phyloP scores from a whole-genome alignment of 2,329 filamentous ascomycete genomes.

The Stylonectria norvegica region DNA sequence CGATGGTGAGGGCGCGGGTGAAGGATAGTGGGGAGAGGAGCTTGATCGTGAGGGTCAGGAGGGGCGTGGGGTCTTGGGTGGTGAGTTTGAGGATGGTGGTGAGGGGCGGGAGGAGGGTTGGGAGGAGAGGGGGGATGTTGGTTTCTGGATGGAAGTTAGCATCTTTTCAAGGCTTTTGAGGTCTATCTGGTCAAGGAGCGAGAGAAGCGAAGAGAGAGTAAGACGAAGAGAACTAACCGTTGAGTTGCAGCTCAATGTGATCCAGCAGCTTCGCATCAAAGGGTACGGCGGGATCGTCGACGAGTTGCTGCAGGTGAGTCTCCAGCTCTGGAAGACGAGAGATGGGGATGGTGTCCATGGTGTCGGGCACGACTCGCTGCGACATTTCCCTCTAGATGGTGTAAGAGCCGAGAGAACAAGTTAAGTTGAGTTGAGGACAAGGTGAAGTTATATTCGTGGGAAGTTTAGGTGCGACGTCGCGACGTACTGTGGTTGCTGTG shows the following conservation, averaged over 20 bases:
- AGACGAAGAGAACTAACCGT: constrained; percentile 35
- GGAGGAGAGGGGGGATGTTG: constrained; percentile 51
- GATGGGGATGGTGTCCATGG: constrained; percentile 36
- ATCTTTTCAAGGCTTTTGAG: too few species aligned
- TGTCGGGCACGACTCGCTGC: constrained; percentile 34
- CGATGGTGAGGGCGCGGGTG: constrained; percentile 48
- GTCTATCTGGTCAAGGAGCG: too few species aligned
- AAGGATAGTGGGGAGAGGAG: constrained; percentile 54
- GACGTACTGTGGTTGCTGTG: too few species aligned
- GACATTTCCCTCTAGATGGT: too few species aligned
- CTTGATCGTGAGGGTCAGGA: constrained; percentile 53
- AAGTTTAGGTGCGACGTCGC: not conserved
- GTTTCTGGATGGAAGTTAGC: constrained; percentile 34
- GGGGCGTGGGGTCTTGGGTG: constrained; percentile 46
- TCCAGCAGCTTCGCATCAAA: constrained; percentile 54
- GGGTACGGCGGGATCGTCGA: constrained; percentile 39
- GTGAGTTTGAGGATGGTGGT: constrained; percentile 51
- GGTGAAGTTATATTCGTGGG: not conserved
- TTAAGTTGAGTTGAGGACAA: not conserved
- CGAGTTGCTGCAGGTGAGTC: constrained; percentile 50
- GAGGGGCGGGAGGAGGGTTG: constrained; percentile 51
- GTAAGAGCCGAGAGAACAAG: too few species aligned
- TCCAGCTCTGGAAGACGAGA: constrained; percentile 53
- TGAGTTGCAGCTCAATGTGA: constrained; percentile 57
- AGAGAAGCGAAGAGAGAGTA: too few species aligned